Evolutionary conservation across 805 yeast species (phyloP), one percentile per base, ranked within the genome.

Genomic region (Sugiyamaella valdiviana): DNA sequence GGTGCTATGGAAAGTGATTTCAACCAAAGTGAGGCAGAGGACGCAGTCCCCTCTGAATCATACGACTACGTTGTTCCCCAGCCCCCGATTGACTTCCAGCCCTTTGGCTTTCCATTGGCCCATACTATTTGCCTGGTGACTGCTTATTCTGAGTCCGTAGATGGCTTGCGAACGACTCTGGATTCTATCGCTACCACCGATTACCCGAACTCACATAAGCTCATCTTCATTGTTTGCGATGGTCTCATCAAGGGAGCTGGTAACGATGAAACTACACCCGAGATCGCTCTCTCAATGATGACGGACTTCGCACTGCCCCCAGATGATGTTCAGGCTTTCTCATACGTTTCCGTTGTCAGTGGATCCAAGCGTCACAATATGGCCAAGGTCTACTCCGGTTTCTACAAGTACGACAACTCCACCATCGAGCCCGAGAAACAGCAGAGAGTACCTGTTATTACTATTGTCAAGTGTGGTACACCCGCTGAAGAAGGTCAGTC

Each of bases 331-430:
- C 68, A 78, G 61, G 78, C 97, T 0, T 75, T 80, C 60, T 89
- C 97, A 0, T 91, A 93, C 64, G 95, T 93, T 35, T 95, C 98
- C 6, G 97, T 93, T 37, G 95, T 96, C 2, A 85, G 85, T 58
- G 99, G 99, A 57, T 59, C 85, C 3, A 93, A 88, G 69, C 83
- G 99, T 64, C 99, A 93, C 63, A 93, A 93, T 64, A 89, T 90
- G 96, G 97, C 99, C 23, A 91, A 90, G 67, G 89, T 91, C 2
- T 91, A 88, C 62, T 82, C 96, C 10, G 99, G 99, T 0, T 93
- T 86, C 64, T 93, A 93, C 70, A 82, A 82, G 57, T 93, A 90
- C 63, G 81, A 86, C 58, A 85, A 85, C 55, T 61, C 68, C 2
- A 85, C 91, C 1, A 80, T 89, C 39, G 86, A 91, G 1, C 68